These are phyloP conservation scores for Hyaloscypha hepaticicola DNA, from an alignment of 495 filamentous ascomycete species.

Conservation along the genomic window DNA sequence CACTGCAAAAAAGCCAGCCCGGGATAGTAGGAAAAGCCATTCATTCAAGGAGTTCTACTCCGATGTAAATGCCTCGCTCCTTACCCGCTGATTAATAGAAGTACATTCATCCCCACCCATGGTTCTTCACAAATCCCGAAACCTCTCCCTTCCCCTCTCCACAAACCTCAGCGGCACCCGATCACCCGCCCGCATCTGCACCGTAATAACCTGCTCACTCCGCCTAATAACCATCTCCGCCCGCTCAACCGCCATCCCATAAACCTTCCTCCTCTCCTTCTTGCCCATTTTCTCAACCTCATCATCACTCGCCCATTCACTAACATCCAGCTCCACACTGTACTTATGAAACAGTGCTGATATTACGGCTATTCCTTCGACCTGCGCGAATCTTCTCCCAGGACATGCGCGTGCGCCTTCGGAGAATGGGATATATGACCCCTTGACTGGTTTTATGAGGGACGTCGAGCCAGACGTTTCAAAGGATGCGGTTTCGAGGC, in stretches of 20 bases:
- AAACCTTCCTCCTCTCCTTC: slow-evolving; percentile 42
- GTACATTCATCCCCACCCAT: too few species aligned
- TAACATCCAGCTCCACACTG: slow-evolving; percentile 64
- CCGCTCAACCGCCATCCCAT: slow-evolving; percentile 50
- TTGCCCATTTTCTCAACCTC: slow-evolving; percentile 54
- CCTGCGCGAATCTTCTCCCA: slow-evolving; percentile 72
- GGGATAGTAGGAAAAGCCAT: too few species aligned
- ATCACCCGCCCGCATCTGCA: slow-evolving; percentile 55
- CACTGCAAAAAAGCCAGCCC: too few species aligned
- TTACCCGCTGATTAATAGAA: too few species aligned
- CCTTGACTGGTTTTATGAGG: slow-evolving; percentile 49
- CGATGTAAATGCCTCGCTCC: too few species aligned
- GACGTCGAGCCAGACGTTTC: slow-evolving; percentile 15
- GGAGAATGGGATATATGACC: slow-evolving; percentile 70
- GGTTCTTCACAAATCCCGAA: slow-evolving; percentile 28
- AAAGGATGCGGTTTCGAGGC: slow-evolving; percentile 11
- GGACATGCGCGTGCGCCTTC: slow-evolving; percentile 70
- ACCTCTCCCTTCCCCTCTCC: slow-evolving; percentile 58
- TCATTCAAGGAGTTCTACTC: too few species aligned
- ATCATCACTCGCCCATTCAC: slow-evolving; percentile 59
- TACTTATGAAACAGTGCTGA: slow-evolving; percentile 63
- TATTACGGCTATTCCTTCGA: slow-evolving; percentile 69
- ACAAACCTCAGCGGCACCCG: slow-evolving; percentile 61
- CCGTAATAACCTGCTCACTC: slow-evolving; percentile 56
- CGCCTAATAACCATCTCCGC: slow-evolving; percentile 33